These are phyloP conservation scores for Echium plantagineum DNA, from an alignment of 257 asterid genomes.

Conservation along the genomic window DNA sequence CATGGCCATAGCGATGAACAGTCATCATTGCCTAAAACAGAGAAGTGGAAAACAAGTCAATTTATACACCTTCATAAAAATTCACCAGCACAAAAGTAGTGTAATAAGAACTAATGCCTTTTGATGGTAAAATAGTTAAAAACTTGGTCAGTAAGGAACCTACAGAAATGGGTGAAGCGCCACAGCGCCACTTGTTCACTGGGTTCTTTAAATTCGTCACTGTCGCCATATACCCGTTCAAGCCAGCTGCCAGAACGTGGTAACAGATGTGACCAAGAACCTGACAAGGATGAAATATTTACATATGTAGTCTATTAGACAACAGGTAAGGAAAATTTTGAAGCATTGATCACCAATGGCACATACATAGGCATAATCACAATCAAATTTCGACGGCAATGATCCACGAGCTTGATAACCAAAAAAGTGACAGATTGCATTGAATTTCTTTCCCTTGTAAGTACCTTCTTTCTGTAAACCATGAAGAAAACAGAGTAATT, in stretches of 20 bases:
- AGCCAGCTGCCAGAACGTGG: constrained; percentile 12
- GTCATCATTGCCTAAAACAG: constrained; percentile 83
- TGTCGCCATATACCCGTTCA: constrained; percentile 11
- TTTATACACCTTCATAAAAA: not conserved
- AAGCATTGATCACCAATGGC: not conserved
- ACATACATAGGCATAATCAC: constrained; percentile 13
- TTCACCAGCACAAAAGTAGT: too few species aligned
- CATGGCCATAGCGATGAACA: constrained; percentile 75
- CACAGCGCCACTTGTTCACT: constrained; percentile 15
- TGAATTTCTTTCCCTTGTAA: constrained; percentile 14
- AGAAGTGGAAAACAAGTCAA: not conserved
- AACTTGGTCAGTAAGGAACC: not conserved
- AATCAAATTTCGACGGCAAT: constrained; percentile 13
- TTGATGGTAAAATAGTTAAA: not conserved
- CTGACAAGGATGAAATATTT: not conserved
- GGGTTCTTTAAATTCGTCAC: constrained; percentile 13
- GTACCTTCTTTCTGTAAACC: constrained; percentile 13
- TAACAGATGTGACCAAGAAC: constrained; percentile 15
- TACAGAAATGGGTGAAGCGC: constrained; percentile 12
- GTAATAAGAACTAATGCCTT: not conserved
- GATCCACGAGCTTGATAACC: constrained; percentile 19
- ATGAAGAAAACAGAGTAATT: not conserved
- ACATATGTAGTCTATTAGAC: not conserved
- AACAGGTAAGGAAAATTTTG: not conserved
- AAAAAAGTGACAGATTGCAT: constrained; percentile 14